A percentile compares a stretch with the other conserved stretches of the same genome.
phyloP scores from a whole-genome alignment of 75 land plant genomes.

The Cupressus sempervirens region DNA sequence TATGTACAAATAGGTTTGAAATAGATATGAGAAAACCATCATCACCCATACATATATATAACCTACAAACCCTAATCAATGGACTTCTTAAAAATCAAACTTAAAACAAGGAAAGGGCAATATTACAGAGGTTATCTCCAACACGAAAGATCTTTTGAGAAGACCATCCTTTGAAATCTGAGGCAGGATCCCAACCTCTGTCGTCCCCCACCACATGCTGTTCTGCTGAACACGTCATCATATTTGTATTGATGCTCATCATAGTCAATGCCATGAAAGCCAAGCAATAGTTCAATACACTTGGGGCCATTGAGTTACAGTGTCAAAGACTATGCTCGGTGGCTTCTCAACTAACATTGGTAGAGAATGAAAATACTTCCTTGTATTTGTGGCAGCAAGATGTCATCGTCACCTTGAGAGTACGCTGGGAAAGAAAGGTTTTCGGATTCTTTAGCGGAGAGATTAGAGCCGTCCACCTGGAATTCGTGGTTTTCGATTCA shows the following conservation, averaged over 20 bases:
- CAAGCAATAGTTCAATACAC: no score
- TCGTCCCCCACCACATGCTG: slow-evolving; percentile 60
- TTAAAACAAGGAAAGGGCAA: background rate
- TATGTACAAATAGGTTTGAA: no score
- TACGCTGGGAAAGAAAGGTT: no score
- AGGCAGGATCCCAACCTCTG: slow-evolving; percentile 34
- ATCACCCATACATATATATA: background rate
- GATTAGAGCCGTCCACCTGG: no score
- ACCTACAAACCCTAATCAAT: background rate
- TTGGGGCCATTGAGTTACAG: no score
- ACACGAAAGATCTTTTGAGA: slow-evolving; percentile 26
- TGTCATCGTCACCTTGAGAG: no score
- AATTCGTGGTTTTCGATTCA: no score
- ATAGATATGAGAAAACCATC: background rate
- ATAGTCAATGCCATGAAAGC: background rate
- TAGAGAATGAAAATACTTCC: no score
- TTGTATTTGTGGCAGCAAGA: no score
- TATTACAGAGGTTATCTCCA: slow-evolving; percentile 52
- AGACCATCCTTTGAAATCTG: slow-evolving; percentile 33
- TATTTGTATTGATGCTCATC: background rate
- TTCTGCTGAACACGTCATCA: background rate
- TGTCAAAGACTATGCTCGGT: no score
- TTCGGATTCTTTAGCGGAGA: no score
- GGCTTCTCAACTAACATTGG: no score
- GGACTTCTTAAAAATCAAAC: background rate